These are phyloP conservation scores for Raffaelea ambrosiae DNA, from an alignment of 2,329 filamentous ascomycete genomes.

Conservation along the genomic window DNA sequence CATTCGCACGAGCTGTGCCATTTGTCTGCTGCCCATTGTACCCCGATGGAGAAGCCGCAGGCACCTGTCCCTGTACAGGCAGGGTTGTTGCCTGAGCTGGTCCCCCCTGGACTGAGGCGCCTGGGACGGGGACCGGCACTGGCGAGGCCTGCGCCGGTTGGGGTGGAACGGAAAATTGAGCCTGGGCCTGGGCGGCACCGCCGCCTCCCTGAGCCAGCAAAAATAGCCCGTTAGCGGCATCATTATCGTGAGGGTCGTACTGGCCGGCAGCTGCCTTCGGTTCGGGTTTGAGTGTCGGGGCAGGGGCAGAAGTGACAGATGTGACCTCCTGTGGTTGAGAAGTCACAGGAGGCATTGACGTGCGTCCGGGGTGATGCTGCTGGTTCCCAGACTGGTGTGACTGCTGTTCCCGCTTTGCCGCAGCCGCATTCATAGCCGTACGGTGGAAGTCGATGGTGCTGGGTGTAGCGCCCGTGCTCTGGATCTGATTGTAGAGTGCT, in stretches of 20 bases:
- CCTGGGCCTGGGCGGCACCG: conserved; percentile 43
- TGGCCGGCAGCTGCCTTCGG: conserved; percentile 49
- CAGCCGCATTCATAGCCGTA: conserved; percentile 75
- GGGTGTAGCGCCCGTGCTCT: conserved; percentile 77
- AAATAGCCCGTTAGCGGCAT: conserved; percentile 89
- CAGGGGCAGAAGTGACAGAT: conserved; percentile 25
- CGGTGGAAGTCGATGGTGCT: conserved; percentile 91
- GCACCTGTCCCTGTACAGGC: neutral
- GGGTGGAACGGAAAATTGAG: conserved; percentile 35
- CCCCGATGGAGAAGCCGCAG: no score
- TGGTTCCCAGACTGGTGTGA: conserved; percentile 22
- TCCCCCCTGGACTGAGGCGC: neutral
- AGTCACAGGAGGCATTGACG: conserved; percentile 20
- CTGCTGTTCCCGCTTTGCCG: conserved; percentile 50
- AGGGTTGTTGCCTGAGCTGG: neutral
- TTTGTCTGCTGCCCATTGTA: no score
- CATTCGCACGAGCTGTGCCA: neutral
- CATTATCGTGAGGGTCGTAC: conserved; percentile 85
- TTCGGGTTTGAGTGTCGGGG: conserved; percentile 40
- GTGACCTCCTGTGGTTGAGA: conserved; percentile 47
- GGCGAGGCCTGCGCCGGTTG: conserved; percentile 27
- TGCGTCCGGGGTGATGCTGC: conserved; percentile 7
- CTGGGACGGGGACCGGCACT: conserved; percentile 13
- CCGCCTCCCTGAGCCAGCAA: conserved; percentile 70
- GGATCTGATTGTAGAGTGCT: conserved; percentile 69